Evolutionary conservation across 176 grass and related monocot genomes (phyloP), one percentile per base, ranked within the genome.

Genomic region (Aegilops longissima): DNA sequence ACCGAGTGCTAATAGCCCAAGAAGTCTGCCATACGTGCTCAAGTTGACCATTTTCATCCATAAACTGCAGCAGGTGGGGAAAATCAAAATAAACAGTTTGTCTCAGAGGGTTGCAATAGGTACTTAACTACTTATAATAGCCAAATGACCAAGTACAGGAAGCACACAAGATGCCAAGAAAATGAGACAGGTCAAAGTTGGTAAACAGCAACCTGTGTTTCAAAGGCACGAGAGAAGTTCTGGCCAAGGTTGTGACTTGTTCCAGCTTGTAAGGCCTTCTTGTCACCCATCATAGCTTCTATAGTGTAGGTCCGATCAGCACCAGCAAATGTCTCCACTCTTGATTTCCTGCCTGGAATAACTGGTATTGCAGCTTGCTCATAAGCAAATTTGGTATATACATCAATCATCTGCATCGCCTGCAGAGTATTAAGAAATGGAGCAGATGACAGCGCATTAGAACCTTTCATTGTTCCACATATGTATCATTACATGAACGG

Each of bases 271-370:
- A 98, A 96, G 69, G 96, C 96, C 79, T 95, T 96, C 85, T 68
- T 95, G 76, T 94, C 96, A 76, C 96, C 96, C 96, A 98, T 98
- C 96, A 98, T 98, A 88, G 93, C 96, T 90, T 98, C 96, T 88
- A 98, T 98, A 85, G 96, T 98, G 84, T 98, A 96, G 3, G 96
- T 98, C 51, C 82, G 76, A 83, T 86, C 71, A 65, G 96, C 96
- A 82, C 96, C 96, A 86, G 96, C 93, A 88, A 98, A 98, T 80
- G 96, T 98, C 80, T 98, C 96, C 42, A 73, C 78, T 78, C 65
- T 98, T 86, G 96, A 98, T 91, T 98, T 98, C 79, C 90, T 90
- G 85, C 92, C 96, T 34, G 92, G 87, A 89, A 98, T 92, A 84
- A 98, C 96, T 84, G 96, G 96, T 45, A 98, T 94, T 86, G 96